Evolutionary conservation across 768 basidiomycete genomes (phyloP).

Genomic region (Mycena rosella): DNA sequence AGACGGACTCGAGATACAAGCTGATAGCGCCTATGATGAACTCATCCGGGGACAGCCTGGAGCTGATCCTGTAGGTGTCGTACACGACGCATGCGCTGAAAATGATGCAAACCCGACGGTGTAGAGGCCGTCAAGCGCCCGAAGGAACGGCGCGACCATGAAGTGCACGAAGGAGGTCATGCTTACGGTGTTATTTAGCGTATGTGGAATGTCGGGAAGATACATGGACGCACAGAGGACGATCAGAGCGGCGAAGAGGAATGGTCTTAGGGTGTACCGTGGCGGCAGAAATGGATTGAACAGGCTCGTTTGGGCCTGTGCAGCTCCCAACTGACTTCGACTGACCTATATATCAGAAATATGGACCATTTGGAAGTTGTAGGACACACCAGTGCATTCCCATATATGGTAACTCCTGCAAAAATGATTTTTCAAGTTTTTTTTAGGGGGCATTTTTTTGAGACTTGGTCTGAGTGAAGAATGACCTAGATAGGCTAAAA

Average conservation of each 20-base stretch:
- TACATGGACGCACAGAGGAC: conserved; percentile 69
- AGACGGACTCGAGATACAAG: conserved; percentile 84
- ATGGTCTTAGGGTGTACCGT: no score
- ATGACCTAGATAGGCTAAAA: no score
- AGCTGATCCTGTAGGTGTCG: not conserved
- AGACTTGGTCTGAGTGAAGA: no score
- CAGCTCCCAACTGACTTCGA: no score
- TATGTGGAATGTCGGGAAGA: not conserved
- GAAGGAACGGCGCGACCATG: conserved; percentile 70
- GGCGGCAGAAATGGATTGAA: no score
- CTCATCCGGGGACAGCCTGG: not conserved
- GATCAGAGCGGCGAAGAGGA: conserved; percentile 86
- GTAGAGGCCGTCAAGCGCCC: conserved; percentile 83
- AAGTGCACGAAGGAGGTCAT: conserved; percentile 14
- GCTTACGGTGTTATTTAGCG: not conserved
- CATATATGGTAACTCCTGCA: no score
- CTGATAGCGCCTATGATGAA: not conserved
- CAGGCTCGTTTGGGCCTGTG: no score
- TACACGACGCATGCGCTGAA: conserved; percentile 86
- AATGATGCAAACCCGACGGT: conserved; percentile 84
- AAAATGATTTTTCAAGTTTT: no score
- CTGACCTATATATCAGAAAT: no score
- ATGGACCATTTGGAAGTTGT: no score
- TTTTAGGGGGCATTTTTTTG: no score
- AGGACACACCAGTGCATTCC: no score